Evolutionary conservation across 441 rosid species (phyloP).

Genomic region (Hura crepitans): DNA sequence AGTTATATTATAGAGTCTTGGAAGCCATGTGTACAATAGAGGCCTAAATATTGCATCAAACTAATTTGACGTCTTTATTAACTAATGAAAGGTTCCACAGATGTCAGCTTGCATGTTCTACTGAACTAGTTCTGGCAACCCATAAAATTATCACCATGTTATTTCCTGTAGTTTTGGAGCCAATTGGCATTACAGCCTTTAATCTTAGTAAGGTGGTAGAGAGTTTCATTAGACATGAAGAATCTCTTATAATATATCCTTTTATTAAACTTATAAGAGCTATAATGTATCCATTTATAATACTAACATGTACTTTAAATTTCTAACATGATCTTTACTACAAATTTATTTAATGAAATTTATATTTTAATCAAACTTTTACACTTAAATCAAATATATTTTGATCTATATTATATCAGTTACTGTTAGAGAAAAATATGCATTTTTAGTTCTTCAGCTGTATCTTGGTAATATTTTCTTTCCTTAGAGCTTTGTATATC

Average conservation of each 20-base stretch:
- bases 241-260: too few species aligned
- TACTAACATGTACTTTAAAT: too few species aligned
- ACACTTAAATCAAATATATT: too few species aligned
- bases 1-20: slow-evolving; percentile 83
- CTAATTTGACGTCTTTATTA: slow-evolving; percentile 77
- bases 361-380: too few species aligned
- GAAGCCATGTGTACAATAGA: slow-evolving; percentile 97
- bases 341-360: too few species aligned
- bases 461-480: neutral
- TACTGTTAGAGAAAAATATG: too few species aligned
- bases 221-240: slow-evolving; percentile 95
- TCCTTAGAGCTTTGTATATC: neutral
- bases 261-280: too few species aligned
- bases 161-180: slow-evolving; percentile 93
- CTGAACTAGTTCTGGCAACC: slow-evolving; percentile 90
- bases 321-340: too few species aligned
- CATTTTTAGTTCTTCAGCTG: neutral
- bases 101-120: slow-evolving; percentile 98
- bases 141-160: slow-evolving; percentile 90
- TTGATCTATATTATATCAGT: too few species aligned
- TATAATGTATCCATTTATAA: too few species aligned
- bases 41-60: slow-evolving; percentile 70
- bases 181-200: slow-evolving; percentile 97
- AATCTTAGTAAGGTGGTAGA: slow-evolving; percentile 98
- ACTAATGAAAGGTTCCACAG: slow-evolving; percentile 98